Percentiles rank a stretch among this genome's conserved stretches.
Conservation (phyloP, 2,329 filamentous ascomycete genomes). For the Aspergillaceae sp. region DNA sequence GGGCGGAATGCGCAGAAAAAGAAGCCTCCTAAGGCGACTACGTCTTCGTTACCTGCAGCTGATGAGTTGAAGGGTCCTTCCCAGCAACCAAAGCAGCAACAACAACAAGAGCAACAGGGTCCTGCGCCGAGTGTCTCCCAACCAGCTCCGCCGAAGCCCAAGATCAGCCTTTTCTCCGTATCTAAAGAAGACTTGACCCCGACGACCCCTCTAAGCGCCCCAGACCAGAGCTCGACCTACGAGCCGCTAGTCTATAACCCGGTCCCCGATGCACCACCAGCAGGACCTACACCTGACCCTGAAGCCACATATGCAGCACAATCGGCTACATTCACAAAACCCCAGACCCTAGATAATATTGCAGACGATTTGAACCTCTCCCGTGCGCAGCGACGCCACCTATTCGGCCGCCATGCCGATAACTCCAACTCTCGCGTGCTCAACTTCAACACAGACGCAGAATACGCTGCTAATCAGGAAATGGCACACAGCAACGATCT, state of each 20-base stretch:
- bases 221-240: constrained; percentile 22
- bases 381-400: constrained; percentile 64
- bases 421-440: constrained; percentile 57
- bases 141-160: constrained; percentile 28
- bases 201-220: constrained; percentile 2
- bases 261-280: constrained; percentile 11
- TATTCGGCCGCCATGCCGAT: constrained; percentile 62
- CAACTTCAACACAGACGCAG: constrained; percentile 80
- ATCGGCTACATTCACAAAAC: constrained; percentile 6
- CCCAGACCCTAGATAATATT: constrained; percentile 58
- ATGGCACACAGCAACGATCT: constrained; percentile 54
- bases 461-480: constrained; percentile 78
- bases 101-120: constrained; percentile 1
- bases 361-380: constrained; percentile 73
- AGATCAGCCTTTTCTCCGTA: constrained; percentile 38
- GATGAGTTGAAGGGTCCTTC: constrained; percentile 6
- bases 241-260: constrained; percentile 34
- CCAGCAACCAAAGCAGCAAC: constrained; percentile 4
- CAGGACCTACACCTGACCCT: constrained; percentile 11
- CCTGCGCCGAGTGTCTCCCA: constrained; percentile 8
- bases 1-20: constrained; percentile 66
- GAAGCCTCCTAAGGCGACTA: constrained; percentile 26
- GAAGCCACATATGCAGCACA: constrained; percentile 4
- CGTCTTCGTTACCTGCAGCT: constrained; percentile 10
- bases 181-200: constrained; percentile 19